These are phyloP conservation scores for Suillus weaverae DNA, from an alignment of 768 basidiomycete genomes.

Conservation along the genomic window DNA sequence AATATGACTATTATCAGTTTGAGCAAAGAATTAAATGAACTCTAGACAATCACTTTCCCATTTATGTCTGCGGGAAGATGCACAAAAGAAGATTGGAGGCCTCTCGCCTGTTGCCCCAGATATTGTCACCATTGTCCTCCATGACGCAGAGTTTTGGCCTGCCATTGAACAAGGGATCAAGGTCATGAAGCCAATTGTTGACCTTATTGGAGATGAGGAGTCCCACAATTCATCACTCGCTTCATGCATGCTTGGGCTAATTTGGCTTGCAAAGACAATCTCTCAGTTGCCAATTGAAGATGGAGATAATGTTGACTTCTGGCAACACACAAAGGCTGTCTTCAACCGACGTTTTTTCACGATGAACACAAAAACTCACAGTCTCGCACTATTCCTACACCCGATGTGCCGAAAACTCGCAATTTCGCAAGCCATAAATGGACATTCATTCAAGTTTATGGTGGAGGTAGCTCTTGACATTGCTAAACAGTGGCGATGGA, in stretches of 20 bases:
- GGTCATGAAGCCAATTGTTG: conserved; percentile 33
- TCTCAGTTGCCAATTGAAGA: conserved; percentile 16
- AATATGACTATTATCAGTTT: no score
- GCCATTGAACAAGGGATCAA: conserved; percentile 28
- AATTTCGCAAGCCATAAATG: conserved; percentile 22
- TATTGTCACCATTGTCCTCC: conserved; percentile 24
- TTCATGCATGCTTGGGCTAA: conserved; percentile 38
- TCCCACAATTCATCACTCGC: conserved; percentile 25
- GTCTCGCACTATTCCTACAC: conserved; percentile 36
- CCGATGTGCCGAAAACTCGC: conserved; percentile 37
- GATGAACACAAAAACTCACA: conserved; percentile 35
- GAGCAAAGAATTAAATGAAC: background rate
- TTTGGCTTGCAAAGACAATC: conserved; percentile 24
- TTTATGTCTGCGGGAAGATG: conserved; percentile 17
- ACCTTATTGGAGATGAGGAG: conserved; percentile 35
- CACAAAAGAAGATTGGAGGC: conserved; percentile 5
- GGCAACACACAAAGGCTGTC: conserved; percentile 23
- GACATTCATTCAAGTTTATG: conserved; percentile 15
- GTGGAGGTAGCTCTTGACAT: conserved; percentile 20
- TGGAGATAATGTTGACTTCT: conserved; percentile 24
- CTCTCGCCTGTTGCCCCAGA: conserved; percentile 8
- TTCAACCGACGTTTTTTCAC: conserved; percentile 32
- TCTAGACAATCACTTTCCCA: conserved; percentile 10
- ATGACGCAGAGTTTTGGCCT: conserved; percentile 22
- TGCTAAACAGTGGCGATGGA: conserved; percentile 29